Base-by-base conservation (phyloP, 768 basidiomycete species). In the Leucogyrophana mollusca region DNA sequence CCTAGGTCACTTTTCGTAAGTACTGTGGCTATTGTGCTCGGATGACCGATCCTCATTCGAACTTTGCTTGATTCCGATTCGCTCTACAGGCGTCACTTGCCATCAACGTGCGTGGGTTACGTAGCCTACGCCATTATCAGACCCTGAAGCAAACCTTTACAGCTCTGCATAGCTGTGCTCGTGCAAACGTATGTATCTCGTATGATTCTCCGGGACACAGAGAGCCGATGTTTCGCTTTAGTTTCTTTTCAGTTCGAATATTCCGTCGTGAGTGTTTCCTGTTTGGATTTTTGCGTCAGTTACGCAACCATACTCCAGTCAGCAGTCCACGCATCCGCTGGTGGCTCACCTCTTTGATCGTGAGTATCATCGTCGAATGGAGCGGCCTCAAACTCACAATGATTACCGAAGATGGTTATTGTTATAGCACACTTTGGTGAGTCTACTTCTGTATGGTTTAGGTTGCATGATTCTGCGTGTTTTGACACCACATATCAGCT, bases 131-230 rank as follows among this genome's bases (percentile, higher is more conserved):
- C n/a, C n/a, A n/a, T n/a, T n/a, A n/a, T n/a, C n/a, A n/a, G n/a
- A n/a, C n/a, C n/a, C n/a, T n/a, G n/a, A n/a, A n/a, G n/a, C n/a
- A n/a, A n/a, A n/a, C n/a, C n/a, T n/a, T n/a, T 17, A 22, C 45
- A 76, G 71, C 54, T 77, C 30, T 14, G 66, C 30, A 67, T 74
- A 36, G 72, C 71, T 16, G 71, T 75, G 35, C 52, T 71, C 24
- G 69, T 70, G 5, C 73, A 77, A 61, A 61, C 59, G 73, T 76
- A 34, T n/a, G n/a, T n/a, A n/a, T n/a, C n/a, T n/a, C n/a, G n/a
- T n/a, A n/a, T n/a, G n/a, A n/a, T n/a, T n/a, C n/a, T n/a, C n/a
- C n/a, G n/a, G n/a, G n/a, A n/a, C n/a, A n/a, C n/a, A n/a, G n/a
- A n/a, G n/a, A n/a, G n/a, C n/a, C n/a, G n/a, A n/a, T n/a, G n/a